Percentiles rank a stretch among this genome's conserved stretches.
phyloP scores from a whole-genome alignment of 495 filamentous ascomycete species.

The Penicillium fimorum region DNA sequence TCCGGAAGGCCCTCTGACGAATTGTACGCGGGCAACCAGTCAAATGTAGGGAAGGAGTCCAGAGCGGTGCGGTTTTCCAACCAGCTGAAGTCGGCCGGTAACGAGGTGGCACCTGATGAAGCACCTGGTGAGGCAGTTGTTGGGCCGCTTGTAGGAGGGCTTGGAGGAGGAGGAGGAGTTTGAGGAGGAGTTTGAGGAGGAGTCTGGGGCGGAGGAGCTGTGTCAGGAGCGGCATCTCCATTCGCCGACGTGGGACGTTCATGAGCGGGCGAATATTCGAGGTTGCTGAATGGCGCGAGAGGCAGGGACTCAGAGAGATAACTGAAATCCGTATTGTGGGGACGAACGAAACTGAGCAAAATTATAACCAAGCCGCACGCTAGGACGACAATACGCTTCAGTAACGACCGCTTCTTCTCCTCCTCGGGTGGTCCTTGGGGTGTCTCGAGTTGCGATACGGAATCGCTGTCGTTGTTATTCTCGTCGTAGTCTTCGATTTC shows the following conservation, averaged over 20 bases:
- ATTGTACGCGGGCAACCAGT: constrained; percentile 14
- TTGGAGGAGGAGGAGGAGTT: background rate
- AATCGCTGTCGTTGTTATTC: constrained; percentile 11
- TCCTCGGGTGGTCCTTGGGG: background rate
- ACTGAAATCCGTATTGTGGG: constrained; percentile 6
- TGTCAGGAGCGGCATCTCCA: background rate
- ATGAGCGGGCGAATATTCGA: constrained; percentile 1
- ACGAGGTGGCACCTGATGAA: background rate
- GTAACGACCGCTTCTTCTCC: constrained; percentile 1
- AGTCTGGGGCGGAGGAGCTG: background rate
- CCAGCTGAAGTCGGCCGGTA: constrained; percentile 13
- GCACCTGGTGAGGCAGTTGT: background rate
- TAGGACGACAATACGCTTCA: constrained; percentile 4
- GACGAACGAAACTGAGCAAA: constrained; percentile 15
- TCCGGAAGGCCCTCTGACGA: constrained; percentile 10
- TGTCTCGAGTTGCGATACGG: constrained; percentile 8
- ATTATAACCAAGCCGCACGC: constrained; percentile 1
- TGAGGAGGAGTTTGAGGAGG: background rate
- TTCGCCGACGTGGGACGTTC: background rate
- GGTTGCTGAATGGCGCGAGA: constrained; percentile 15
- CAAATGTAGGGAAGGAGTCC: constrained; percentile 16
- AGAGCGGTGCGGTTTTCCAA: constrained; percentile 13
- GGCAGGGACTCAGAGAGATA: constrained; percentile 17
- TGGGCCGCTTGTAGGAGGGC: no score
- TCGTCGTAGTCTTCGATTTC: constrained; percentile 18